Conservation (phyloP, 164 flowering plant species). For the Echeveria elegans region DNA sequence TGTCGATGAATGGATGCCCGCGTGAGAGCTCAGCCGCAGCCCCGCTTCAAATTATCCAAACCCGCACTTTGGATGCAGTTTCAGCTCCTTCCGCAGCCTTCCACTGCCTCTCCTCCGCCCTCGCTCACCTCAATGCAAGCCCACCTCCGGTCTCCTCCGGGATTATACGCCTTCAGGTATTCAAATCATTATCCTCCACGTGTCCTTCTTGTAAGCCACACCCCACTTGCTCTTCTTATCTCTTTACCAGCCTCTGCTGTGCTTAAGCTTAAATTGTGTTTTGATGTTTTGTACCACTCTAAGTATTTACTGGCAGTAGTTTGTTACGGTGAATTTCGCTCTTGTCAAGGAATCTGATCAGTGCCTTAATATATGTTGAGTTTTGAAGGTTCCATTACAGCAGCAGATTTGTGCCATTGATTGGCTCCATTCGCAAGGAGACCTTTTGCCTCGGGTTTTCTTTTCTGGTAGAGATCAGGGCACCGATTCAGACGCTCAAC, state of each 20-base stretch:
- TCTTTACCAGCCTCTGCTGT: neutral
- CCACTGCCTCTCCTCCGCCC: constrained; percentile 38
- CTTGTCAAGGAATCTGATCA: neutral
- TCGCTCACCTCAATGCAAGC: constrained; percentile 28
- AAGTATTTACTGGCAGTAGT: neutral
- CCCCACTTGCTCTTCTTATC: too few relatives aligned
- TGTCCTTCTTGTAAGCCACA: too few relatives aligned
- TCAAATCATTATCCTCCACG: neutral
- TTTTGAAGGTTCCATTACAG: constrained; percentile 64
- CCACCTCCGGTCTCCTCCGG: constrained; percentile 51
- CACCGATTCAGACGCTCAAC: constrained; percentile 11
- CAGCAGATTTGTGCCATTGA: constrained; percentile 59
- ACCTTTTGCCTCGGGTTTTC: constrained; percentile 60
- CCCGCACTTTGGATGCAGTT: constrained; percentile 47
- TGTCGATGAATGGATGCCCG: constrained; percentile 79
- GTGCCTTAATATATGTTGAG: neutral
- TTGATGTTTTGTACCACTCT: too few relatives aligned
- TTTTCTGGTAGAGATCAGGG: constrained; percentile 56
- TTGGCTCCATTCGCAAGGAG: constrained; percentile 69
- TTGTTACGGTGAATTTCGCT: neutral
- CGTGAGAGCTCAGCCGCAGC: constrained; percentile 26
- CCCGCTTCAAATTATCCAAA: constrained; percentile 39
- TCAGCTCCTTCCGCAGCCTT: constrained; percentile 39
- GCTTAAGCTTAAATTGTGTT: too few relatives aligned
- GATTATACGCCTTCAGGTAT: constrained; percentile 63